Conservation (phyloP, 2,329 filamentous ascomycete genomes). For the Trichoderma harzianum region DNA sequence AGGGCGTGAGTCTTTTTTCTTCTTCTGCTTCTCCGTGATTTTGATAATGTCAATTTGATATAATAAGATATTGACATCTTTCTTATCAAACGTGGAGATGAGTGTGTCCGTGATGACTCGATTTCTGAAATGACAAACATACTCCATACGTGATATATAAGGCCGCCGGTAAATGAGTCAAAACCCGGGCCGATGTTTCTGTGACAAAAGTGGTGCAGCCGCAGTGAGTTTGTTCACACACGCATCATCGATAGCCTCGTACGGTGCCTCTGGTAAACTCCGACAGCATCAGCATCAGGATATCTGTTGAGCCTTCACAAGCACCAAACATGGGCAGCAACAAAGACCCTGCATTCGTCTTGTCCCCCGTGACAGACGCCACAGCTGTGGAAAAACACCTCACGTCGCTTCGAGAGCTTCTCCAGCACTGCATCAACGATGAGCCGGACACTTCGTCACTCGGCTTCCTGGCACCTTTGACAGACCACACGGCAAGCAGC, state of each 20-base stretch:
- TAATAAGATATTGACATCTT: not conserved
- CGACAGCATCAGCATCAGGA: not conserved
- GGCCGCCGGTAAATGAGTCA: not conserved
- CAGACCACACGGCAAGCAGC: conserved; percentile 22
- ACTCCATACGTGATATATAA: not conserved
- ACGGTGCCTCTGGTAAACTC: not conserved
- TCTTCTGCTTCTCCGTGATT: not conserved
- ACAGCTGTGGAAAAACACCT: conserved; percentile 20
- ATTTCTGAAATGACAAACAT: not conserved
- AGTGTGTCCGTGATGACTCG: not conserved
- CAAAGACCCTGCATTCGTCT: not conserved
- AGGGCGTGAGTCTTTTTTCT: not conserved
- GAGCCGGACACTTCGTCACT: conserved; percentile 28
- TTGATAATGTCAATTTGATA: not conserved
- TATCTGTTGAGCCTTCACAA: not conserved
- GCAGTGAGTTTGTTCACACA: not conserved
- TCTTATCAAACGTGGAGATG: not conserved
- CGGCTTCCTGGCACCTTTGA: conserved; percentile 29
- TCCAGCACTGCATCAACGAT: conserved; percentile 29
- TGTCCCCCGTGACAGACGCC: conserved; percentile 8
- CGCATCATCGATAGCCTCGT: not conserved
- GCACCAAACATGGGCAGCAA: conserved; percentile 5
- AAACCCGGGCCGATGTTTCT: not conserved
- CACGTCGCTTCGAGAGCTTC: conserved; percentile 23
- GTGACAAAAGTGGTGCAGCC: not conserved